A percentile compares a stretch with the other conserved stretches of the same genome.
Evolutionary conservation across 345 rosid species (phyloP).

Genomic region (Atalantia buxifolia): DNA sequence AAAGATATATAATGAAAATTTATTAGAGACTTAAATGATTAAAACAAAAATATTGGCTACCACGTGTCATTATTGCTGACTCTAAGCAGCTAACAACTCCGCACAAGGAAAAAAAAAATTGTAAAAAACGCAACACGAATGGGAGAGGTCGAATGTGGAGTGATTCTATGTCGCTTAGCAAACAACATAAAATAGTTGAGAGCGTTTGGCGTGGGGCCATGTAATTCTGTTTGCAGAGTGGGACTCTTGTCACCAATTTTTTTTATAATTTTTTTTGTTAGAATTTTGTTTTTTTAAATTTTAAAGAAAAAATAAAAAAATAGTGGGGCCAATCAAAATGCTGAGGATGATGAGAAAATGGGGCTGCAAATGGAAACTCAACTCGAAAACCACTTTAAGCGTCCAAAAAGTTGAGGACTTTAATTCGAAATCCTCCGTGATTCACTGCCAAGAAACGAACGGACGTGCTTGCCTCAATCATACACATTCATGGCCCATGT

Average conservation of each 20-base stretch:
- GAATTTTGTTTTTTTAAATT: no score
- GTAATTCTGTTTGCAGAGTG: not conserved
- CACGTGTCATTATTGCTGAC: no score
- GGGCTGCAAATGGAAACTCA: not conserved
- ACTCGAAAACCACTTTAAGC: not conserved
- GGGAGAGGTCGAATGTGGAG: not conserved
- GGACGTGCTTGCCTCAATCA: constrained; percentile 16
- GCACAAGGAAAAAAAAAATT: no score
- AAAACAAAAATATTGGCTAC: no score
- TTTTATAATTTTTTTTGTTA: no score
- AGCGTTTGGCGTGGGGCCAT: not conserved
- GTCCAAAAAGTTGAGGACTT: not conserved
- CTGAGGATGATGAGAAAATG: not conserved
- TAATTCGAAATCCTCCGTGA: not conserved
- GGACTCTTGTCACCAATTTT: not conserved
- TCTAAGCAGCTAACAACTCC: no score
- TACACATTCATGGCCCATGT: not conserved
- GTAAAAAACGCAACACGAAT: no score
- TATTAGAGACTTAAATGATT: no score
- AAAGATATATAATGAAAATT: no score
- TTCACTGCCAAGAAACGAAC: constrained; percentile 1
- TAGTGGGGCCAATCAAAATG: not conserved
- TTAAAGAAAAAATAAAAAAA: not conserved
- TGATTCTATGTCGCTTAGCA: not conserved
- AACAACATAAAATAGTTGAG: not conserved